phyloP scores from a whole-genome alignment of 192 early-diverging fungal species.

The Anaeromyces robustus region DNA sequence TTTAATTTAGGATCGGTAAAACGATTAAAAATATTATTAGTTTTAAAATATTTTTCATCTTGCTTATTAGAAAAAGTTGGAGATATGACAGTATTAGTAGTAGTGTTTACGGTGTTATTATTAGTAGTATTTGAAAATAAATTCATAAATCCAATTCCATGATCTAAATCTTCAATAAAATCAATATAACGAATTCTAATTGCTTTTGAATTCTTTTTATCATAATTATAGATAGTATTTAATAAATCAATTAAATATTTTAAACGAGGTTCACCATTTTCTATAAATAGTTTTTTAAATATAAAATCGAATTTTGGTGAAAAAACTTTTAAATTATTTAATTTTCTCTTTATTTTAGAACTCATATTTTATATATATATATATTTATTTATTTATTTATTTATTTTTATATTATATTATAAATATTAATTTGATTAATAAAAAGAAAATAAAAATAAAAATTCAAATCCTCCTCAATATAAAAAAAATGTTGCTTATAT shows the following conservation, averaged over 20 bases:
- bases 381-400: neutral
- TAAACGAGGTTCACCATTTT: neutral
- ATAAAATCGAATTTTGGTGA: neutral
- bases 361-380: neutral
- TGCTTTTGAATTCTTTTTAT: neutral
- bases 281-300: neutral
- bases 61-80: neutral
- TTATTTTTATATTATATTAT: neutral
- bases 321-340: neutral
- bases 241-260: neutral
- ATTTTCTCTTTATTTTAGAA: neutral
- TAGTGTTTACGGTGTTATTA: too few species aligned
- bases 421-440: too few species aligned
- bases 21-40: neutral
- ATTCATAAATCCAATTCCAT: neutral
- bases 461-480: too few species aligned
- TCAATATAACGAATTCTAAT: neutral
- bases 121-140: neutral
- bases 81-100: too few species aligned
- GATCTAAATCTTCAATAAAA: neutral
- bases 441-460: too few species aligned
- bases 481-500: too few species aligned
- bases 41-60: neutral
- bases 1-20: neutral
- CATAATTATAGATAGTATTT: neutral